phyloP scores from a whole-genome alignment of 1,139 yeast genomes.

The Yamadazyma dendronema region DNA sequence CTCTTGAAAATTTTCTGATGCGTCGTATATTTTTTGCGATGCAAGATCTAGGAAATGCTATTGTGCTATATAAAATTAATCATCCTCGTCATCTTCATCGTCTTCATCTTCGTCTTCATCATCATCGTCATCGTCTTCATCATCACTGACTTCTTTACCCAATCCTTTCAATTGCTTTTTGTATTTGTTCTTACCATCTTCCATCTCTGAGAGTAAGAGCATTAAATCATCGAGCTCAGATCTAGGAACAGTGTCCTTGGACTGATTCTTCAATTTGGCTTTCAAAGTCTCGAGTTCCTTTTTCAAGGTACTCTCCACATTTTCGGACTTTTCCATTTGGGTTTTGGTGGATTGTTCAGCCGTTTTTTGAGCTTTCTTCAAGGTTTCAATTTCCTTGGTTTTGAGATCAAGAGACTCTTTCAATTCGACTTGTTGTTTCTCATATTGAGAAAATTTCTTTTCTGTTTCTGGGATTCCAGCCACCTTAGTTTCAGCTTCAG shows the following conservation, averaged over 20 bases:
- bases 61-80: neutral
- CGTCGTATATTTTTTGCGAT: conserved; percentile 6
- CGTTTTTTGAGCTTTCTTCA: neutral
- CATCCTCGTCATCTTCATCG: conserved; percentile 10
- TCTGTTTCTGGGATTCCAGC: neutral
- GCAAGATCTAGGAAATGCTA: neutral
- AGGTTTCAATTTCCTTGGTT: neutral
- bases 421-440: neutral
- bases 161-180: conserved; percentile 49
- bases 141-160: conserved; percentile 50
- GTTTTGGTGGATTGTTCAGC: conserved; percentile 6
- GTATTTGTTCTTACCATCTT: conserved; percentile 63
- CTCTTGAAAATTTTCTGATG: conserved; percentile 3
- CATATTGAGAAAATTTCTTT: neutral
- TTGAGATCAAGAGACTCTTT: neutral
- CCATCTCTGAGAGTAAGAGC: conserved; percentile 71
- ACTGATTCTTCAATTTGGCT: conserved; percentile 6
- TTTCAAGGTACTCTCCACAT: neutral
- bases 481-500: conserved; percentile 1
- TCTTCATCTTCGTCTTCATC: conserved; percentile 16
- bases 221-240: conserved; percentile 74
- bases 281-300: conserved; percentile 14
- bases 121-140: conserved; percentile 41
- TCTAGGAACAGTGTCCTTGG: conserved; percentile 43
- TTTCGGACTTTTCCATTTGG: neutral